A percentile compares a stretch with the other conserved stretches of the same genome.
Conservation (phyloP, 2,329 filamentous ascomycete species). For the Bipolaris oryzae region DNA sequence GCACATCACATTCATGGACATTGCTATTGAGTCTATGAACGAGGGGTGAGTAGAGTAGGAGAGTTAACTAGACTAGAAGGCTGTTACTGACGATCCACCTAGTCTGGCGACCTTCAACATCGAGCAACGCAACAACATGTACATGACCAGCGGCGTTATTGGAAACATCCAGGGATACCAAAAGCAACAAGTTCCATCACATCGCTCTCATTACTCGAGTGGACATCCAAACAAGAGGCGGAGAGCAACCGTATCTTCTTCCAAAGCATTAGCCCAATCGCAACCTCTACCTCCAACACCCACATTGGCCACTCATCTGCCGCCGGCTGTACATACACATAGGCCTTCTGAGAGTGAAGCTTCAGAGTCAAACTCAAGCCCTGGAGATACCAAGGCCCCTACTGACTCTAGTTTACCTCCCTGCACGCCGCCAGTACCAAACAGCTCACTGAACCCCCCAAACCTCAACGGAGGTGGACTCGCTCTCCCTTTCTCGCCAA, state of each 20-base stretch:
- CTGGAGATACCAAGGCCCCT: slow-evolving; percentile 26
- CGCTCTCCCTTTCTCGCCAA: slow-evolving; percentile 50
- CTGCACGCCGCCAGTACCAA: slow-evolving; percentile 37
- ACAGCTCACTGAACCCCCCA: slow-evolving; percentile 21
- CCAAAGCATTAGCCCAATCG: slow-evolving; percentile 27
- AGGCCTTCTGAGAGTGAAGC: slow-evolving; percentile 32
- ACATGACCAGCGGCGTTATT: slow-evolving; percentile 40
- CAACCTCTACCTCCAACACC: slow-evolving; percentile 36
- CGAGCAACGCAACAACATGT: slow-evolving; percentile 48
- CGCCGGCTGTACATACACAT: slow-evolving; percentile 24
- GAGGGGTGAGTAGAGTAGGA: slow-evolving; percentile 59
- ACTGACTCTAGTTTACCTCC: slow-evolving; percentile 32
- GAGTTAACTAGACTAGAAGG: not conserved
- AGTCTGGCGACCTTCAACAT: slow-evolving; percentile 46
- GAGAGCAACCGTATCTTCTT: slow-evolving; percentile 39
- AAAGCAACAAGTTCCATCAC: slow-evolving; percentile 32
- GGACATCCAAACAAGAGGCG: slow-evolving; percentile 45
- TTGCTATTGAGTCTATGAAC: slow-evolving; percentile 64
- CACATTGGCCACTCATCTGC: slow-evolving; percentile 36
- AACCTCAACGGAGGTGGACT: slow-evolving; percentile 28
- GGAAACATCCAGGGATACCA: slow-evolving; percentile 34
- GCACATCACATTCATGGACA: slow-evolving; percentile 73
- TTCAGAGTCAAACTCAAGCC: slow-evolving; percentile 33
- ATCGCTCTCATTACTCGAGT: slow-evolving; percentile 36
- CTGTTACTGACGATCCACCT: slow-evolving; percentile 17